Evolutionary conservation across 352 stramenopile genomes (phyloP).

Genomic region (Pythium inflatum): DNA sequence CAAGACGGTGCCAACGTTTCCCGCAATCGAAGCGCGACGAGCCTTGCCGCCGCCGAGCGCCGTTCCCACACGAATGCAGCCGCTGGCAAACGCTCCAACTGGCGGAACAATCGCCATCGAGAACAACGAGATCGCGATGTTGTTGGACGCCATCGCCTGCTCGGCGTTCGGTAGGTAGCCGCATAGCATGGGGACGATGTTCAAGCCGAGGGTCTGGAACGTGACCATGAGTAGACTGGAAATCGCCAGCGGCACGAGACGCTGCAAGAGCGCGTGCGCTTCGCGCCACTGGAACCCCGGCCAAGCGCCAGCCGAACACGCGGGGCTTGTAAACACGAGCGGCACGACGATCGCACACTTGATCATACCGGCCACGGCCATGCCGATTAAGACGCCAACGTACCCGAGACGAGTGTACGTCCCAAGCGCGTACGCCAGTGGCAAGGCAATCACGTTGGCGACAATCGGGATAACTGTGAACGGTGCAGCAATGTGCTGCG

Average conservation of each 20-base stretch:
- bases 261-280: constrained; percentile 19
- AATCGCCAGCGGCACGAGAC: constrained; percentile 31
- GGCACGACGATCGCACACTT: constrained; percentile 34
- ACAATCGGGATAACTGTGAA: constrained; percentile 49
- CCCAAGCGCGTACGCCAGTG: constrained; percentile 54
- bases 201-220: constrained; percentile 56
- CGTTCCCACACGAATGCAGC: constrained; percentile 66
- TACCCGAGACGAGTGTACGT: constrained; percentile 63
- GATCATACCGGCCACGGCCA: constrained; percentile 37
- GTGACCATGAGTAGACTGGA: constrained; percentile 57
- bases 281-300: constrained; percentile 20
- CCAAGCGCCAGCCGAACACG: constrained; percentile 30
- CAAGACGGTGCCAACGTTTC: constrained; percentile 23
- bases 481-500: constrained; percentile 67
- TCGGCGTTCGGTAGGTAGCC: constrained; percentile 58
- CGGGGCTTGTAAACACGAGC: constrained; percentile 36
- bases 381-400: constrained; percentile 40
- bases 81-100: constrained; percentile 50
- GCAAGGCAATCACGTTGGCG: constrained; percentile 44
- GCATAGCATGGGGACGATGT: constrained; percentile 47
- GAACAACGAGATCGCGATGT: constrained; percentile 51
- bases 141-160: constrained; percentile 50
- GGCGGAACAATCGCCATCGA: constrained; percentile 47
- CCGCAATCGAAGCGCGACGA: constrained; percentile 45
- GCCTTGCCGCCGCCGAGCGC: constrained; percentile 54